phyloP scores from a whole-genome alignment of 495 filamentous ascomycete genomes.

The Jackrogersella minutella region DNA sequence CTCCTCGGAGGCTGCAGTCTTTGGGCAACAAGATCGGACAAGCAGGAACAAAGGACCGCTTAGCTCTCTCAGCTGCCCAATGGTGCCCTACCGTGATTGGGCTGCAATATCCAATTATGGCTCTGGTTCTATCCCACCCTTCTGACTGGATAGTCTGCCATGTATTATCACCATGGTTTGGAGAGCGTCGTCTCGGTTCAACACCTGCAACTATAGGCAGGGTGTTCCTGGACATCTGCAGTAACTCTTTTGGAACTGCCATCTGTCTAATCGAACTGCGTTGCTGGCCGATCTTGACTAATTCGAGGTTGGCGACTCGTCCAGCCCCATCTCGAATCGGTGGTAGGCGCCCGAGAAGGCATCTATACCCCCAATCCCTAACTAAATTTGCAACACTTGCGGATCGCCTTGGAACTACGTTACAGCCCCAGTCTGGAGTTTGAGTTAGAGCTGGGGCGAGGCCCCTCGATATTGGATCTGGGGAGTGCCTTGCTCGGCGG shows the following conservation, averaged over 20 bases:
- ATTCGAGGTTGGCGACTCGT: constrained; percentile 34
- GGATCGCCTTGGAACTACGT: constrained; percentile 36
- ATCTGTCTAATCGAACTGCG: constrained; percentile 27
- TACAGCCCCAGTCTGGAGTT: constrained; percentile 35
- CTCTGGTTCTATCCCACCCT: constrained; percentile 17
- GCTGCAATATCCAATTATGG: constrained; percentile 38
- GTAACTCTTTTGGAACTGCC: constrained; percentile 28
- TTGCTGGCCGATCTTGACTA: constrained; percentile 38
- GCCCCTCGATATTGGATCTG: constrained; percentile 25
- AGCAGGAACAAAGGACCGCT: constrained; percentile 20
- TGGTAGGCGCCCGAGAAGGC: constrained; percentile 39
- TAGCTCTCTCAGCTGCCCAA: constrained; percentile 44
- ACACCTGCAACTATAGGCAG: constrained; percentile 34
- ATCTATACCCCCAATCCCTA: constrained; percentile 24
- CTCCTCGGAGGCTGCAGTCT: constrained; percentile 26
- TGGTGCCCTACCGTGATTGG: constrained; percentile 45
- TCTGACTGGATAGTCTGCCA: constrained; percentile 20
- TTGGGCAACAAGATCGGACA: constrained; percentile 37
- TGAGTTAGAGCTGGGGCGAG: constrained; percentile 41
- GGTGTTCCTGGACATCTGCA: constrained; percentile 37
- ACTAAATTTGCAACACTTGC: constrained; percentile 23
- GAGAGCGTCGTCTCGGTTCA: constrained; percentile 13
- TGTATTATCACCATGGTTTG: constrained; percentile 35
- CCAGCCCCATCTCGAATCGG: constrained; percentile 38
- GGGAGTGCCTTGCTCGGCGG: constrained; percentile 33